Evolutionary conservation across 192 early-diverging fungal species (phyloP).

Genomic region (Umbelopsis ramanniana): DNA sequence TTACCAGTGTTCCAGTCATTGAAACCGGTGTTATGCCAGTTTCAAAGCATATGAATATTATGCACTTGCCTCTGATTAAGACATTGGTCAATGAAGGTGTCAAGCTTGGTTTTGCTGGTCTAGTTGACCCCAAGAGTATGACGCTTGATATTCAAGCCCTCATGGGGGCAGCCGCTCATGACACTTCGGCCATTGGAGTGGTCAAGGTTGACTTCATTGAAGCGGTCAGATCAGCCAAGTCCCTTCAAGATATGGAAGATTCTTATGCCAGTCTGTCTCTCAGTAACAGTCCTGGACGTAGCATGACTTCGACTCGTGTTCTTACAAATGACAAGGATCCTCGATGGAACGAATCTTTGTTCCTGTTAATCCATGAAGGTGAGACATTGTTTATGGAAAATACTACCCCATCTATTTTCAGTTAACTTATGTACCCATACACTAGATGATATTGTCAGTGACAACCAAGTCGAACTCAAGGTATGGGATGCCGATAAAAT

Average conservation of each 20-base stretch:
- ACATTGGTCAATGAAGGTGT: constrained; percentile 30
- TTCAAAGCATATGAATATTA: constrained; percentile 37
- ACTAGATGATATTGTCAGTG: constrained; percentile 30
- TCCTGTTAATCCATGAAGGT: constrained; percentile 29
- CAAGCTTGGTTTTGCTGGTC: constrained; percentile 23
- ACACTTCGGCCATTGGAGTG: constrained; percentile 32
- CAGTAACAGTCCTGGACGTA: constrained; percentile 27
- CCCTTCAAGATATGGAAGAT: constrained; percentile 32
- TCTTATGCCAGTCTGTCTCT: constrained; percentile 31
- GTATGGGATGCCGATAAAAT: constrained; percentile 41
- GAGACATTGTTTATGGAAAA: not conserved
- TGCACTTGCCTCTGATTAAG: constrained; percentile 35
- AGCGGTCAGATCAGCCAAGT: constrained; percentile 16
- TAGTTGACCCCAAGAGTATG: constrained; percentile 38
- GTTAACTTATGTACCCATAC: no score
- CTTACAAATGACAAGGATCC: constrained; percentile 35
- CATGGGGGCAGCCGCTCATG: constrained; percentile 11
- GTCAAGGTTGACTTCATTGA: constrained; percentile 36
- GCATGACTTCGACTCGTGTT: constrained; percentile 29
- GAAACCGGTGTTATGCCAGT: constrained; percentile 39
- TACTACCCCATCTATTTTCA: no score
- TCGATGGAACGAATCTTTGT: constrained; percentile 33
- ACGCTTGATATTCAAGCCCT: constrained; percentile 28
- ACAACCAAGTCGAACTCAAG: constrained; percentile 29
- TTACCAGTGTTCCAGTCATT: constrained; percentile 30